Conservation (phyloP, 2,329 filamentous ascomycete genomes). For the Alternaria arborescens region DNA sequence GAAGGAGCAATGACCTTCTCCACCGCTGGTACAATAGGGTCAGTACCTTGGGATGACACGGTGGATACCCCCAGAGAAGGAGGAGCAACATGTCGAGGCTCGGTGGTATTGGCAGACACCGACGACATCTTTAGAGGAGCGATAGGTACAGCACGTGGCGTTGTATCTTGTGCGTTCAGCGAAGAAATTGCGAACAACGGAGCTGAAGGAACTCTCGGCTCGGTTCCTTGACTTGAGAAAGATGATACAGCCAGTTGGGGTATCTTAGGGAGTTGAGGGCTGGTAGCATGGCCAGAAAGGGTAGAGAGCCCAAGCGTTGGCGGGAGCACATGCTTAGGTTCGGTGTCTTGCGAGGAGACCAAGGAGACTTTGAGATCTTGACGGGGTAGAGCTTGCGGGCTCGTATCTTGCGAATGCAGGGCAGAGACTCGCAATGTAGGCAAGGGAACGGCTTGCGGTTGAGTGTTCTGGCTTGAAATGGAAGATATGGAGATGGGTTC, state of each 20-base stretch:
- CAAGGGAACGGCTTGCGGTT: constrained; percentile 29
- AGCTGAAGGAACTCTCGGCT: constrained; percentile 25
- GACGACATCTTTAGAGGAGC: constrained; percentile 32
- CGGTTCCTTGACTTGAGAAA: constrained; percentile 33
- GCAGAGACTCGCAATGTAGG: constrained; percentile 34
- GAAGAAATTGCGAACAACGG: constrained; percentile 29
- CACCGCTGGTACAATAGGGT: constrained; percentile 40
- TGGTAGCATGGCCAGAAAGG: constrained; percentile 39
- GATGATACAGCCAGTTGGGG: constrained; percentile 29
- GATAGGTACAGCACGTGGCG: constrained; percentile 24
- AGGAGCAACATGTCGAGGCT: constrained; percentile 26
- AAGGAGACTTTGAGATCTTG: constrained; percentile 33
- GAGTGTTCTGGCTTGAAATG: constrained; percentile 41
- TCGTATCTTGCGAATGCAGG: constrained; percentile 40
- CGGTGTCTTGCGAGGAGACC: constrained; percentile 33
- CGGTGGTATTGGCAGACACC: constrained; percentile 37
- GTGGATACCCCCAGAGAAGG: constrained; percentile 30
- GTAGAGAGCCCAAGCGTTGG: constrained; percentile 36
- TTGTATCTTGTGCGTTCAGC: constrained; percentile 34
- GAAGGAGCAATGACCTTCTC: constrained; percentile 41
- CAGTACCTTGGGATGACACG: constrained; percentile 30
- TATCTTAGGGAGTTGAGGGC: constrained; percentile 26
- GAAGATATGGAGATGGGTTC: constrained; percentile 40
- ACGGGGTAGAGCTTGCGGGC: constrained; percentile 25
- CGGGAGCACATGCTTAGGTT: constrained; percentile 24